phyloP scores from a whole-genome alignment of 1,139 yeast genomes.

The Yamadazyma atmosphaerica region DNA sequence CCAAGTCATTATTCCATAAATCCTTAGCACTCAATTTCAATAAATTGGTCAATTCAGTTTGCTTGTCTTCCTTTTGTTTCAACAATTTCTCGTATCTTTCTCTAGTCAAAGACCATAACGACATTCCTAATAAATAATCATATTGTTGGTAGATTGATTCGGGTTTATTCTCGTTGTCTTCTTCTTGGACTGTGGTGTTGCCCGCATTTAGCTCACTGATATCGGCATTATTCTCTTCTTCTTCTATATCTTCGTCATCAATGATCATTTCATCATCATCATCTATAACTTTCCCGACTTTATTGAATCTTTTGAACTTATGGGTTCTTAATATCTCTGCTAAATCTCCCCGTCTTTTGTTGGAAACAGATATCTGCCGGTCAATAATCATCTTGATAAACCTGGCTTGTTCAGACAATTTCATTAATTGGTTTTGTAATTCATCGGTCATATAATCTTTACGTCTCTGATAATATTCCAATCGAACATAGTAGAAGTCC shows the following conservation, averaged over 20 bases:
- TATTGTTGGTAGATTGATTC: constrained; percentile 54
- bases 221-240: constrained; percentile 42
- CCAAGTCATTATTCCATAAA: constrained; percentile 83
- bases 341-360: constrained; percentile 67
- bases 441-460: constrained; percentile 76
- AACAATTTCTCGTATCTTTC: constrained; percentile 84
- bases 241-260: constrained; percentile 28
- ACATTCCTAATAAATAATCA: constrained; percentile 83
- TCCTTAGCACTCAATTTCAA: constrained; percentile 79
- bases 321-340: constrained; percentile 60
- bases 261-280: constrained; percentile 20
- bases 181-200: constrained; percentile 28
- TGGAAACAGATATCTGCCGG: constrained; percentile 64
- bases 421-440: constrained; percentile 72
- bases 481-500: constrained; percentile 83
- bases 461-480: constrained; percentile 88
- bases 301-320: constrained; percentile 76
- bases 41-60: constrained; percentile 66
- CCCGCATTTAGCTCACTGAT: constrained; percentile 33
- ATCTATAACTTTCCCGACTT: constrained; percentile 56
- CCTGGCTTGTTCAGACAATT: constrained; percentile 80
- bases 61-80: constrained; percentile 70
- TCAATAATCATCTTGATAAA: constrained; percentile 91
- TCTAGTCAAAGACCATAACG: constrained; percentile 87
- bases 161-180: constrained; percentile 34